phyloP scores from a whole-genome alignment of 768 basidiomycete species.

The Leccinum imitatum region DNA sequence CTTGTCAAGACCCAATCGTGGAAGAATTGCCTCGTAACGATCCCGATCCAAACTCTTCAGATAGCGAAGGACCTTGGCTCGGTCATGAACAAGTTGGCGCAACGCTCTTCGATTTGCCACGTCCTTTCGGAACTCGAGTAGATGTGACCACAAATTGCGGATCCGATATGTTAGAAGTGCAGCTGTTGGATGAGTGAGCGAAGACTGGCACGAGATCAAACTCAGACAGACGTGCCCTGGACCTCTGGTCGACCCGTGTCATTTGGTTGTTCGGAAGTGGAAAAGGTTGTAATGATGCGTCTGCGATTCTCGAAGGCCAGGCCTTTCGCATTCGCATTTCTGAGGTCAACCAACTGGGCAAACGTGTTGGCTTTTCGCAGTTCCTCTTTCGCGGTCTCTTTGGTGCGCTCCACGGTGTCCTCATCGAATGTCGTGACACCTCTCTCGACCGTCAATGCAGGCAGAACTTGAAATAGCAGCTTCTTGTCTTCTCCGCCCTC shows the following conservation, averaged over 20 bases:
- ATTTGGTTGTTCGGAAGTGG: constrained; percentile 58
- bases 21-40: constrained; percentile 73
- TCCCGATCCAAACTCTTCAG: constrained; percentile 60
- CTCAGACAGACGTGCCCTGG: constrained; percentile 59
- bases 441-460: constrained; percentile 45
- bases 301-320: constrained; percentile 84
- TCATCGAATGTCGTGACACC: constrained; percentile 22
- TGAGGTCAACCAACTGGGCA: constrained; percentile 73
- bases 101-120: constrained; percentile 75
- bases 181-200: constrained; percentile 43
- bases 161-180: constrained; percentile 87
- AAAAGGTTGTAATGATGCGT: constrained; percentile 79
- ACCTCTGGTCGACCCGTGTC: constrained; percentile 87
- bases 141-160: constrained; percentile 76
- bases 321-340: constrained; percentile 86
- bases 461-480: constrained; percentile 68
- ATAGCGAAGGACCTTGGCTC: constrained; percentile 82
- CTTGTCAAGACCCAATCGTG: constrained; percentile 73
- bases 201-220: constrained; percentile 1
- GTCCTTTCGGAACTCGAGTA: constrained; percentile 68
- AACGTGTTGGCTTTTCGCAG: constrained; percentile 52
- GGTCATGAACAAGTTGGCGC: constrained; percentile 73
- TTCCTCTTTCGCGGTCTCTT: constrained; percentile 35
- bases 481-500: constrained; percentile 48
- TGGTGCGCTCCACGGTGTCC: constrained; percentile 21